A percentile compares a stretch with the other conserved stretches of the same genome.
phyloP scores from a whole-genome alignment of 2,329 filamentous ascomycete genomes.

The Hortaea werneckii region DNA sequence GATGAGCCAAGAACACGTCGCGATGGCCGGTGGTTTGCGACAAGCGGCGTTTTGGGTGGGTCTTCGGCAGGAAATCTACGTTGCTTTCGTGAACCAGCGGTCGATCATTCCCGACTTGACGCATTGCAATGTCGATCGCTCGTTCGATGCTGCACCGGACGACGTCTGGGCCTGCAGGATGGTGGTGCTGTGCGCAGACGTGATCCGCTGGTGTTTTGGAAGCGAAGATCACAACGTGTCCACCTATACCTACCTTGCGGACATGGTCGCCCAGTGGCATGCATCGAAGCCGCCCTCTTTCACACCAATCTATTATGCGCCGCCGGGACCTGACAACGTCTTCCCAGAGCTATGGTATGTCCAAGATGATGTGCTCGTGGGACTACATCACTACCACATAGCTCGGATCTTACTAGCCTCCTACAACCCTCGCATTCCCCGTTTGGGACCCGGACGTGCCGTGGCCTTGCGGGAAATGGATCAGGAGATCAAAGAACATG shows the following conservation, averaged over 20 bases:
- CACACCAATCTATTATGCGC: conserved; percentile 42
- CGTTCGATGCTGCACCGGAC: conserved; percentile 39
- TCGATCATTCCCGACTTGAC: conserved; percentile 44
- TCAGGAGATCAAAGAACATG: conserved; percentile 36
- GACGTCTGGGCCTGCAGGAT: conserved; percentile 52
- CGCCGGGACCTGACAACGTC: conserved; percentile 23
- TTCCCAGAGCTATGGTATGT: conserved; percentile 52
- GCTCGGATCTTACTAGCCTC: conserved; percentile 47
- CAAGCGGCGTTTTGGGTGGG: conserved; percentile 47
- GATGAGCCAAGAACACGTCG: conserved; percentile 20
- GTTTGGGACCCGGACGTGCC: conserved; percentile 34
- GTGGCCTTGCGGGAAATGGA: conserved; percentile 33
- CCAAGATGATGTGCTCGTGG: conserved; percentile 48
- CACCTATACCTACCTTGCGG: conserved; percentile 37
- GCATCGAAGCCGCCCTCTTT: conserved; percentile 42
- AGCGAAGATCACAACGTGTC: conserved; percentile 23
- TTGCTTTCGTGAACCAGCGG: conserved; percentile 33
- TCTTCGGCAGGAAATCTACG: conserved; percentile 50
- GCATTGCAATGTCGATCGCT: conserved; percentile 43
- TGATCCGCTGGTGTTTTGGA: conserved; percentile 53
- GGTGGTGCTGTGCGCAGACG: conserved; percentile 52
- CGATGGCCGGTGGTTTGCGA: conserved; percentile 29
- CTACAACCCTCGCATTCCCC: conserved; percentile 45
- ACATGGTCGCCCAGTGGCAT: conserved; percentile 40
- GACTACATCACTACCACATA: conserved; percentile 50